Conservation (phyloP, 2,329 filamentous ascomycete genomes). For the Fusarium sp. region DNA sequence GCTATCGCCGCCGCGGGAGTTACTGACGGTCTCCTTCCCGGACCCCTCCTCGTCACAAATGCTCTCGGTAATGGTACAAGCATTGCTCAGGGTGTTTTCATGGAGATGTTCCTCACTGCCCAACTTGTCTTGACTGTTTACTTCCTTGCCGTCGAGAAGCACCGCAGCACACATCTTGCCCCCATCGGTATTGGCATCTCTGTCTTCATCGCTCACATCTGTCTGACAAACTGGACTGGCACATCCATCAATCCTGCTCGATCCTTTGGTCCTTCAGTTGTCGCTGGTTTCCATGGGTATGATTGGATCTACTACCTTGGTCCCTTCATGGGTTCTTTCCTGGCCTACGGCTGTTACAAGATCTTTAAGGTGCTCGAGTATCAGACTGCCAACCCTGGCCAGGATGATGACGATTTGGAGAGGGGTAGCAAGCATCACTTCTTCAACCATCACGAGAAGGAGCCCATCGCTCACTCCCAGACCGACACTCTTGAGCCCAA, state of each 20-base stretch:
- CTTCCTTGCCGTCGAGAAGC: constrained; percentile 77
- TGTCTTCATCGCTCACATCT: constrained; percentile 67
- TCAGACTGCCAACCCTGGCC: constrained; percentile 58
- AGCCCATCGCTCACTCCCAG: constrained; percentile 15
- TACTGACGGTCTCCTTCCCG: constrained; percentile 65
- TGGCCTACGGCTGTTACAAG: constrained; percentile 60
- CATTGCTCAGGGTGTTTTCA: constrained; percentile 67
- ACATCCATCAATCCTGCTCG: constrained; percentile 60
- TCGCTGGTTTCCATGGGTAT: constrained; percentile 54
- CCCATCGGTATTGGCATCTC: constrained; percentile 76
- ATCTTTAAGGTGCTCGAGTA: constrained; percentile 62
- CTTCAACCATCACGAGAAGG: constrained; percentile 4
- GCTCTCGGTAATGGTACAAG: constrained; percentile 60
- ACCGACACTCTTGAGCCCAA: constrained; percentile 30
- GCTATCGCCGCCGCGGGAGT: constrained; percentile 67
- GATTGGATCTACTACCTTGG: constrained; percentile 66
- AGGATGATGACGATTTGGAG: constrained; percentile 52
- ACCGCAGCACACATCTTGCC: constrained; percentile 74
- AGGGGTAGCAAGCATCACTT: constrained; percentile 4
- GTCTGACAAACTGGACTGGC: constrained; percentile 56
- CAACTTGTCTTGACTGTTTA: constrained; percentile 71
- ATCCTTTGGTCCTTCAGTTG: constrained; percentile 58
- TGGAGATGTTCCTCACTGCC: constrained; percentile 72
- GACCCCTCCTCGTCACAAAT: constrained; percentile 63
- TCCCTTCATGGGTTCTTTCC: constrained; percentile 56